Percentiles rank a stretch among this genome's conserved stretches.
Evolutionary conservation across 768 basidiomycete species (phyloP).

Genomic region (Boletus rubescentipes): DNA sequence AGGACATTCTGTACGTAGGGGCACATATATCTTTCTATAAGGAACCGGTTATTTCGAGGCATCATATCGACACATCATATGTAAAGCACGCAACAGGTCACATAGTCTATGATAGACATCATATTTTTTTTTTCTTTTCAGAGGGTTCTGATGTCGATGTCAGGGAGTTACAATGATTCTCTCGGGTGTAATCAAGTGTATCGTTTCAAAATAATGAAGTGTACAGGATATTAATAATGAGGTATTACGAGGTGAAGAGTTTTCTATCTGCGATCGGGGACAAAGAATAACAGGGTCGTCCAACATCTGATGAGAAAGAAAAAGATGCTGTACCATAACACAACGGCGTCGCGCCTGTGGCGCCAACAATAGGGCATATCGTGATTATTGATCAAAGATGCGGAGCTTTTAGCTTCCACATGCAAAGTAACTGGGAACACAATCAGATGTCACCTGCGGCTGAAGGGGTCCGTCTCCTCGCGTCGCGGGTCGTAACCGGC

Average conservation of each 20-base stretch:
- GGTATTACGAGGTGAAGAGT: constrained; percentile 2
- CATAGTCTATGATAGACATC: constrained; percentile 19
- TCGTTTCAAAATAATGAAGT: constrained; percentile 7
- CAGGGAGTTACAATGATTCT: neutral
- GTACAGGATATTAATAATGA: constrained; percentile 9
- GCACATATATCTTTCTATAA: constrained; percentile 2
- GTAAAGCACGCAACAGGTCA: constrained; percentile 21
- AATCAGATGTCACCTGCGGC: constrained; percentile 33
- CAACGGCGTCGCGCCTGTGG: neutral
- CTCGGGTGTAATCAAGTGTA: neutral
- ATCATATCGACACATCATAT: constrained; percentile 26
- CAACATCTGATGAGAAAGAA: constrained; percentile 13
- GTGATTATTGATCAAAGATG: constrained; percentile 14
- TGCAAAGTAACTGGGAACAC: constrained; percentile 4
- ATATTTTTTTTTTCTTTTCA: constrained; percentile 15
- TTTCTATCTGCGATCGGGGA: neutral
- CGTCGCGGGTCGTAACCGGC: constrained; percentile 24
- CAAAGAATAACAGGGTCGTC: constrained; percentile 16
- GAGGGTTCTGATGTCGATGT: neutral
- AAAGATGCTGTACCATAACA: constrained; percentile 7
- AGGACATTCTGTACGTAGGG: neutral
- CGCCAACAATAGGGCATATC: neutral
- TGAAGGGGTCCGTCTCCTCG: constrained; percentile 32
- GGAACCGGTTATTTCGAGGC: constrained; percentile 18
- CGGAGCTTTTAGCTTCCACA: constrained; percentile 5